Percentiles rank a stretch among this genome's conserved stretches.
Conservation (phyloP, 176 grass and related monocot species). For the Oryza rufipogon region DNA sequence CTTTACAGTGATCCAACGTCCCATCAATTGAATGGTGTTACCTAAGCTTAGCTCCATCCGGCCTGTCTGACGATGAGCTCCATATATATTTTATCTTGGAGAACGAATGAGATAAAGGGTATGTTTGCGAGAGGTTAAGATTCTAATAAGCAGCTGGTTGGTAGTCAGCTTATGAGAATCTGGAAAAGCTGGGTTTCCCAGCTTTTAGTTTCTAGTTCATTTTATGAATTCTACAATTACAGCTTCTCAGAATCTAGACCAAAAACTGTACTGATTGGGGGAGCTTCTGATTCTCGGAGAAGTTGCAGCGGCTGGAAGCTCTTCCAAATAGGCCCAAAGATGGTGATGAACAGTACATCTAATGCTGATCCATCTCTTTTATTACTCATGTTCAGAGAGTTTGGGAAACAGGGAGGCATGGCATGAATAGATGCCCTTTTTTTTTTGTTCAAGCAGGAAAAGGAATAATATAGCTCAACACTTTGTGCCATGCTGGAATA, state of each 20-base stretch:
- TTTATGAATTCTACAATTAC: too few species aligned
- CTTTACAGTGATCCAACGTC: constrained; percentile 67
- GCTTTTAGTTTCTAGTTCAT: too few species aligned
- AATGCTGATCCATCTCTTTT: neutral
- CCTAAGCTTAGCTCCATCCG: neutral
- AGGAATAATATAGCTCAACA: neutral
- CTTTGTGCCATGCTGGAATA: constrained; percentile 10
- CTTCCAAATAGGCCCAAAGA: too few species aligned
- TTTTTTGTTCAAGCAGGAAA: constrained; percentile 39
- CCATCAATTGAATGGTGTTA: constrained; percentile 43
- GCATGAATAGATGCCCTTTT: constrained; percentile 12
- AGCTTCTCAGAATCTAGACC: too few species aligned
- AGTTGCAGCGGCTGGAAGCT: too few species aligned
- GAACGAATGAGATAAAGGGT: neutral
- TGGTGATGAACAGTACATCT: neutral
- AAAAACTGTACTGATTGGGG: too few species aligned
- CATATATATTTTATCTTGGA: neutral
- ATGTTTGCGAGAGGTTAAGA: too few species aligned
- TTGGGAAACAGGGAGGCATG: constrained; percentile 21
- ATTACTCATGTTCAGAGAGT: constrained; percentile 15
- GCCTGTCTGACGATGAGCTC: constrained; percentile 12
- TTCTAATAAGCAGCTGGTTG: too few species aligned
- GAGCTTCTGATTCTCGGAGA: too few species aligned
- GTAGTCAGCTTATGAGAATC: too few species aligned
- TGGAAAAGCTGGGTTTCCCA: too few species aligned